phyloP scores from a whole-genome alignment of 306 rosid genomes.

The Datisca glomerata region DNA sequence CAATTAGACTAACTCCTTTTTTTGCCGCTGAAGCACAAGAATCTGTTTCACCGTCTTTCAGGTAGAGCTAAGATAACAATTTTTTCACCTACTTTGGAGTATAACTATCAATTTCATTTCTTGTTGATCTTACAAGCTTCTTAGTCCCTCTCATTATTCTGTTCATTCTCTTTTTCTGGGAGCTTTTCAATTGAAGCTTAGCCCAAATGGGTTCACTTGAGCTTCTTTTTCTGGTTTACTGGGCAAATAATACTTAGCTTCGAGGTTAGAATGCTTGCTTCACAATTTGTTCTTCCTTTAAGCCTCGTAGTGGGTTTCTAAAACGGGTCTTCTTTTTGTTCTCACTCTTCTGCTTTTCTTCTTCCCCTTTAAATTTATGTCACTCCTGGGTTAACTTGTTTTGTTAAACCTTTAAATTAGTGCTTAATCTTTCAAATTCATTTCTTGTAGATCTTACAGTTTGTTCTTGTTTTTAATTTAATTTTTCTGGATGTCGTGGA shows the following conservation, averaged over 20 bases:
- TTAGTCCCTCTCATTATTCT: not conserved
- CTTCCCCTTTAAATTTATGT: too few relatives aligned
- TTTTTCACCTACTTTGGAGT: not conserved
- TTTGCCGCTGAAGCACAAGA: not conserved
- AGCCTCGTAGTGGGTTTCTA: not conserved
- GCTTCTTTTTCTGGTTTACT: not conserved
- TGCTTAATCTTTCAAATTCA: too few relatives aligned
- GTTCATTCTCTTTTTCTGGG: not conserved
- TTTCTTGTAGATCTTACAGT: too few relatives aligned
- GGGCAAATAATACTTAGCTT: not conserved
- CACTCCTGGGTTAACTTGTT: too few relatives aligned
- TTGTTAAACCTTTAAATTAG: too few relatives aligned
- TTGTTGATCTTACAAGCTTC: not conserved
- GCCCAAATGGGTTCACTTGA: not conserved
- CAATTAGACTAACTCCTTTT: not conserved
- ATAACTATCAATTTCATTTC: not conserved
- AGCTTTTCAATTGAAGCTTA: not conserved
- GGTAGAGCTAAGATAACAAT: not conserved
- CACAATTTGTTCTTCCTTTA: not conserved
- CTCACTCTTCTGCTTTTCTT: not conserved
- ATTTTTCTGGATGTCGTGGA: too few relatives aligned
- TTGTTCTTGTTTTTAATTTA: too few relatives aligned
- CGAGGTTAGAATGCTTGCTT: not conserved
- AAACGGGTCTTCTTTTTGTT: not conserved
- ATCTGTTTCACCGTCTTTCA: not conserved